Evolutionary conservation across 345 rosid genomes (phyloP), one percentile per base, ranked within the genome.

Genomic region (Eutrema japonicum): DNA sequence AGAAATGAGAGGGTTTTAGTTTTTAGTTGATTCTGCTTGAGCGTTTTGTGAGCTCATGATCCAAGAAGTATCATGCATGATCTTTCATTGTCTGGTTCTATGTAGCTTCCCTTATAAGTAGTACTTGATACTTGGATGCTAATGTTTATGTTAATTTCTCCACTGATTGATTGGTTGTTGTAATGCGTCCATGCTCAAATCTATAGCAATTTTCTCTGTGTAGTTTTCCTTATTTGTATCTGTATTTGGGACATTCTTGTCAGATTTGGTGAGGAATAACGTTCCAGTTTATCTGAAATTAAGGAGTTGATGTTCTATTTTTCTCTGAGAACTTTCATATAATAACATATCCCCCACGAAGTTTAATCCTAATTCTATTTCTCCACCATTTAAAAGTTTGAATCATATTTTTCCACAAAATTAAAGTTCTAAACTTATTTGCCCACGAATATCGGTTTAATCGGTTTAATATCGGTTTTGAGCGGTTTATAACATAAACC

Each of bases 1-100:
- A 18, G 22, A 18, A 18, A 18, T 18, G 22, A 18, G 22, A 18
- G 22, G 22, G 22, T 18, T 18, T 18, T 18, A 18, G 22, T 18
- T 18, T 18, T 18, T 57, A 18, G 38, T 47, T 49, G 65, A 56
- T 45, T 70, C n/a, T 56, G 43, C 37, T 54, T 52, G 22, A 18
- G 22, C 22, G 22, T 18, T 18, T 18, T 18, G 22, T 18, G 22
- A 18, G 22, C 22, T 18, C 22, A 18, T 18, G 22, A 18, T 18
- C 22, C 1, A 18, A 18, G 22, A 18, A 18, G 22, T 18, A 6
- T 49, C 75, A 37, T 45, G 73, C 65, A 29, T 62, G 50, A 61
- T 42, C 53, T 45, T 22, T 62, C 26, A 42, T 42, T 42, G 6
- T 42, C 18, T 18, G 48, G 4, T 22, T 37, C 64, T 18, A 30